Evolutionary conservation across 441 rosid genomes (phyloP), one percentile per base, ranked within the genome.

Genomic region (Capsella rubella): DNA sequence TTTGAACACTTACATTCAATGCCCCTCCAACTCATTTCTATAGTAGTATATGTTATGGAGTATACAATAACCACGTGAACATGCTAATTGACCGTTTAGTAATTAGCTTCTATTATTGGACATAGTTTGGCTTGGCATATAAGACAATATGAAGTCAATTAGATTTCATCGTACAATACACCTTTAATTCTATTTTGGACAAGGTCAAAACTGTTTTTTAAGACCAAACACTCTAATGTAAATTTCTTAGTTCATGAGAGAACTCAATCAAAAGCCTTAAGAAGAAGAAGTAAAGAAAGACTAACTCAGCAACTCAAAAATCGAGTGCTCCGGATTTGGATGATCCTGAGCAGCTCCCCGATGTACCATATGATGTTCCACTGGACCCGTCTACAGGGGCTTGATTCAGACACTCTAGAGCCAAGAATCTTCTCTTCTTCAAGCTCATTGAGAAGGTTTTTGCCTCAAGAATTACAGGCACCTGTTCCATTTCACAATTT

Each of bases 351-450:
- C 92, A 88, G 79, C 89, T 82, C 56, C 91, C 87, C 0, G 95
- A 74, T 55, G 88, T 84, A 64, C 91, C 87, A 62, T 90, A 92
- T 2, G 96, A 95, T 73, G 84, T 80, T 75, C 97, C 97, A 71
- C 92, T 89, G 9, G 97, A 89, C 52, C 96, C 96, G 57, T 92
- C 98, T 18, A 95, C 81, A 4, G 98, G 99, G 63, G 98, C 99
- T 87, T 95, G 97, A 82, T 92, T 95, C 68, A 95, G 77, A 76
- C 90, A 88, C 79, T 95, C 98, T 55, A 92, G 80, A 78, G 84
- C 83, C 86, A 90, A 79, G 78, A 78, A 88, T 70, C 92, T 85
- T 12, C 98, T 87, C 82, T 89, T 92, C 47, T 86, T 93, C 80
- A 95, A 80, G 77, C 94, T 95, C 76, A 95, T 84, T 14, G 98